These are phyloP conservation scores for Mortierella alpina DNA, from an alignment of 192 early-diverging fungal species.

Conservation along the genomic window DNA sequence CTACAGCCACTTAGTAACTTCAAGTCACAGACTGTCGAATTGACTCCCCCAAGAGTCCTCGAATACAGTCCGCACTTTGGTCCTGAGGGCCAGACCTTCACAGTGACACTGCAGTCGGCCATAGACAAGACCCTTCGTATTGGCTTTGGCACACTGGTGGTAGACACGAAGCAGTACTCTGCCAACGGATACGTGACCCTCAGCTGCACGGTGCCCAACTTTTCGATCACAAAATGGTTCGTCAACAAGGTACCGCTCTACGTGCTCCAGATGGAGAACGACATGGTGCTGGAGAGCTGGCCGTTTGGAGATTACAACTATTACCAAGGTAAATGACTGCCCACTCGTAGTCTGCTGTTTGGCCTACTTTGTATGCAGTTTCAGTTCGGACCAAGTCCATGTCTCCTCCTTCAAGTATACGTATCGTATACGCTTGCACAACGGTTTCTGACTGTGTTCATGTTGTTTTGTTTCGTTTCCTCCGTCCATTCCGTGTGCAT, in stretches of 20 bases:
- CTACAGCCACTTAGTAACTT: constrained; percentile 14
- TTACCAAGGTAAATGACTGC: constrained; percentile 30
- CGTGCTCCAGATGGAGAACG: constrained; percentile 55
- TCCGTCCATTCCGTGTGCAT: neutral
- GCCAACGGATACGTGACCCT: constrained; percentile 56
- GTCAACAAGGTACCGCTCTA: constrained; percentile 58
- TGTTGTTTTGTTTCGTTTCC: neutral
- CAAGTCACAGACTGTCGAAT: constrained; percentile 13
- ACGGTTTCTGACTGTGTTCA: neutral
- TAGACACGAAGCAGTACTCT: constrained; percentile 61
- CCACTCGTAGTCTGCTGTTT: neutral
- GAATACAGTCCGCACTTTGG: constrained; percentile 59
- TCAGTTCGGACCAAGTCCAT: neutral
- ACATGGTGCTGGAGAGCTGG: constrained; percentile 59
- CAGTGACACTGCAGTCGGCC: constrained; percentile 50
- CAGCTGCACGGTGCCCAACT: constrained; percentile 57
- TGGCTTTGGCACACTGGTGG: constrained; percentile 59
- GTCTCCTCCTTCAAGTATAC: neutral
- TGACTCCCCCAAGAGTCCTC: constrained; percentile 38
- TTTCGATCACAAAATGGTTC: constrained; percentile 55
- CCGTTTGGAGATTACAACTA: constrained; percentile 59
- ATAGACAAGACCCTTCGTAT: constrained; percentile 53
- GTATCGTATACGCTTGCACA: neutral
- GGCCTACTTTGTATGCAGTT: neutral
- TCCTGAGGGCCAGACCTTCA: constrained; percentile 50